Conservation (phyloP, 495 filamentous ascomycete species). For the Aspergillus haitiensis region DNA sequence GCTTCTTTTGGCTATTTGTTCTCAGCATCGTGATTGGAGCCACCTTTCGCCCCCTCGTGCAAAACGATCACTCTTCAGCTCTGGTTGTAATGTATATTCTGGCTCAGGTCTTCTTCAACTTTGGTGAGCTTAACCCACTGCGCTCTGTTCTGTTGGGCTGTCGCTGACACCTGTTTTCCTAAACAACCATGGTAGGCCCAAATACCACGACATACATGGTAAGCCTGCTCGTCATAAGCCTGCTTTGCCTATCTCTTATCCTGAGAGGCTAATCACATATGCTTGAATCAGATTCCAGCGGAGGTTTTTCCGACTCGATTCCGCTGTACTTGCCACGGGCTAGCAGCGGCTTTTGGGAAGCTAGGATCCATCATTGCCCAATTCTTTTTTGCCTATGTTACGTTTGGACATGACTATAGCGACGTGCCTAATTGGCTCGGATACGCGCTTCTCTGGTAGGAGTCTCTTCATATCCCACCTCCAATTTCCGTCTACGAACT, state of each 20-base stretch:
- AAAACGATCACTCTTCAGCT: conserved; percentile 3
- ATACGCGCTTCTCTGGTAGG: conserved; percentile 19
- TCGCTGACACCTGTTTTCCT: background rate
- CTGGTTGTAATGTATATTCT: conserved; percentile 16
- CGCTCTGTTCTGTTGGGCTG: too few relatives aligned
- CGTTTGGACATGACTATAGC: conserved; percentile 12
- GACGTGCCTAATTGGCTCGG: conserved; percentile 14
- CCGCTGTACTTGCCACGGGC: conserved; percentile 19
- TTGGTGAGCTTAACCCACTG: conserved; percentile 7
- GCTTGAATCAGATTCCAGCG: conserved; percentile 9
- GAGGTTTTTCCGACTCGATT: conserved; percentile 19
- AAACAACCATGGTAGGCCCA: conserved; percentile 5
- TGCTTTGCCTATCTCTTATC: background rate
- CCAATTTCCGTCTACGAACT: background rate
- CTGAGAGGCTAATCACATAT: background rate
- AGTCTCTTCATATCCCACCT: background rate
- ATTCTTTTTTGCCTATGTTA: conserved; percentile 17
- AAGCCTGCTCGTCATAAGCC: background rate
- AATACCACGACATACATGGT: conserved; percentile 22
- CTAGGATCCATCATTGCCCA: conserved; percentile 19
- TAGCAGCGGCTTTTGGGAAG: conserved; percentile 16
- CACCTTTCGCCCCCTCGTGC: conserved; percentile 1
- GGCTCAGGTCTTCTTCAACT: conserved; percentile 20
- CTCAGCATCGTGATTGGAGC: conserved; percentile 16
- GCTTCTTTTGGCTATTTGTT: conserved; percentile 16